phyloP scores from a whole-genome alignment of 1,139 yeast genomes.

The Yamadazyma friedrichii region DNA sequence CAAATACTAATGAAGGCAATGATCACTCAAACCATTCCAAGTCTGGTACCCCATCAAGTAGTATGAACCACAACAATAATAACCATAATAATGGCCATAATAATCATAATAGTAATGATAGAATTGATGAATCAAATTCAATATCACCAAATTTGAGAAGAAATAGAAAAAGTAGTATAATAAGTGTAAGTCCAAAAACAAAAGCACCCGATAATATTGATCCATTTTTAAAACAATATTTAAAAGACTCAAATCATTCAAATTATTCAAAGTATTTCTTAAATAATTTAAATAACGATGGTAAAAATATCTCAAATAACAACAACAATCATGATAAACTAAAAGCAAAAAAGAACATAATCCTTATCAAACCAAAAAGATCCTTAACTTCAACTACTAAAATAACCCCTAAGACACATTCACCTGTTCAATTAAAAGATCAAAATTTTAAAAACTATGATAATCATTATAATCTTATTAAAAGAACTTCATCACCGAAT shows the following conservation, averaged over 20 bases:
- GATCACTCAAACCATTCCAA: too few species aligned
- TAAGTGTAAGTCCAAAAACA: conserved; percentile 1
- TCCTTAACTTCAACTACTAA: not conserved
- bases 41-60: not conserved
- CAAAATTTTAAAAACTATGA: conserved; percentile 4
- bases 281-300: conserved; percentile 5
- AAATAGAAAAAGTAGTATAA: not conserved
- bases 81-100: not conserved
- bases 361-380: conserved; percentile 7
- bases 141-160: conserved; percentile 5
- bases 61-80: not conserved
- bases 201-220: conserved; percentile 6
- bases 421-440: conserved; percentile 2
- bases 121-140: conserved; percentile 5
- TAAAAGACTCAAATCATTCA: conserved; percentile 10
- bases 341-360: conserved; percentile 4
- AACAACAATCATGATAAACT: not conserved
- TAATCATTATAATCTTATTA: conserved; percentile 8
- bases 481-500: conserved; percentile 5
- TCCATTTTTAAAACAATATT: conserved; percentile 14
- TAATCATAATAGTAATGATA: conserved; percentile 1
- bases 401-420: not conserved
- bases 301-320: not conserved
- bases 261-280: conserved; percentile 11
- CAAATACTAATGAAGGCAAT: not conserved